Evolutionary conservation across 192 early-diverging fungal genomes (phyloP).

Genomic region (Kickxella alabastrina): DNA sequence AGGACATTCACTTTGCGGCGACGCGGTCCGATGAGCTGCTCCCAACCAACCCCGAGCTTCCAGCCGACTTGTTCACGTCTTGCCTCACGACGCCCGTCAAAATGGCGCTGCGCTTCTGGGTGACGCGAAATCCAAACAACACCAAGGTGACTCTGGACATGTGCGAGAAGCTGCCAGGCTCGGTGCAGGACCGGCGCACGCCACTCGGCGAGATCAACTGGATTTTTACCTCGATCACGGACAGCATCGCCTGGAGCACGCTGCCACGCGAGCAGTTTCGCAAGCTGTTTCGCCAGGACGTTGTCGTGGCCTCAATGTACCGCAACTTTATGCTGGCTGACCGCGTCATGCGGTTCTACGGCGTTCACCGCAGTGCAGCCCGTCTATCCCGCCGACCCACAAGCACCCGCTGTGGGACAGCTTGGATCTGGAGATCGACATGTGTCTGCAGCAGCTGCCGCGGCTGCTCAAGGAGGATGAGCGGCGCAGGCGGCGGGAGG

Average conservation of each 20-base stretch:
- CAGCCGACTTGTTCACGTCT: conserved; percentile 94
- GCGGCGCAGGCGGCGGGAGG: conserved; percentile 24
- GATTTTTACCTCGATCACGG: conserved; percentile 98
- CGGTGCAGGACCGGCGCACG: conserved; percentile 84
- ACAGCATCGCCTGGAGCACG: conserved; percentile 97
- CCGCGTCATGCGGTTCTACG: conserved; percentile 91
- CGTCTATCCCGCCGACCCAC: conserved; percentile 82
- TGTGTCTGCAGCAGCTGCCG: conserved; percentile 88
- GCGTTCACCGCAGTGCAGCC: conserved; percentile 85
- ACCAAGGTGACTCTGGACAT: conserved; percentile 66
- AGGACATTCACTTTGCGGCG: conserved; percentile 94
- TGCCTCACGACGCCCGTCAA: conserved; percentile 95
- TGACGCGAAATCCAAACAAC: conserved; percentile 76
- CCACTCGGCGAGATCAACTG: conserved; percentile 97
- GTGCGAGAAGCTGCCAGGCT: conserved; percentile 71
- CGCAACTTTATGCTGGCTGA: conserved; percentile 95
- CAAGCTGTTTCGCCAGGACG: conserved; percentile 86
- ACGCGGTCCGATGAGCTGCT: conserved; percentile 79
- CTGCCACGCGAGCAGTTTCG: conserved; percentile 86
- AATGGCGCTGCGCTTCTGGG: conserved; percentile 89
- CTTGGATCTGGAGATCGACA: conserved; percentile 92
- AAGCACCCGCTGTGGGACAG: conserved; percentile 96
- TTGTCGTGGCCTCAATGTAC: conserved; percentile 90
- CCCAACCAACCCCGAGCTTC: conserved; percentile 89
- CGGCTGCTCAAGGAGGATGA: conserved; percentile 55